Percentiles rank a stretch among this genome's conserved stretches.
Evolutionary conservation across 441 rosid species (phyloP).

Genomic region (Omphalea diandra): DNA sequence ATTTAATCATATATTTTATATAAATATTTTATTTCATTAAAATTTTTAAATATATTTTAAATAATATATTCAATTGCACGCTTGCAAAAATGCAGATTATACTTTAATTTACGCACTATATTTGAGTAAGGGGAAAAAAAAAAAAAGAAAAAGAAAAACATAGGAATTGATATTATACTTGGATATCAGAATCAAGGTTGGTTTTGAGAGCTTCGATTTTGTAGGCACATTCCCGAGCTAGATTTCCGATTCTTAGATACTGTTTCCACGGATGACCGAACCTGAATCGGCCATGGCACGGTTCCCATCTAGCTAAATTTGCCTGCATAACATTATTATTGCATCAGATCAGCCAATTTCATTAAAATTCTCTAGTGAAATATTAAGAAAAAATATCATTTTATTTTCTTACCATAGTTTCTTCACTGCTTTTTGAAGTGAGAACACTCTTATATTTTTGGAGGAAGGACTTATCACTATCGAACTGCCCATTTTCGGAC

Average conservation of each 20-base stretch:
- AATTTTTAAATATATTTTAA: no score
- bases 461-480: constrained; percentile 27
- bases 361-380: neutral
- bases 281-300: constrained; percentile 55
- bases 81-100: no score
- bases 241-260: constrained; percentile 45
- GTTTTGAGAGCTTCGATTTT: constrained; percentile 46
- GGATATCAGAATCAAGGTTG: constrained; percentile 31
- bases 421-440: constrained; percentile 53
- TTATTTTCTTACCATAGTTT: constrained; percentile 46
- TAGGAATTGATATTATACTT: constrained; percentile 20
- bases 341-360: neutral
- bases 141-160: no score
- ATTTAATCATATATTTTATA: no score
- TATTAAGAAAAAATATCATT: neutral
- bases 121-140: no score
- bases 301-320: constrained; percentile 77
- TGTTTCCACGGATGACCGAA: constrained; percentile 69
- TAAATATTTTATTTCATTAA: no score
- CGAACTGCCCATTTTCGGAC: constrained; percentile 23
- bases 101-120: no score
- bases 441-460: constrained; percentile 53
- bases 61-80: no score
- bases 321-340: constrained; percentile 32
- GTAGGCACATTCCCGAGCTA: constrained; percentile 44